Conservation (phyloP, 1,139 yeast species). For the Chernovozyma aurita region DNA sequence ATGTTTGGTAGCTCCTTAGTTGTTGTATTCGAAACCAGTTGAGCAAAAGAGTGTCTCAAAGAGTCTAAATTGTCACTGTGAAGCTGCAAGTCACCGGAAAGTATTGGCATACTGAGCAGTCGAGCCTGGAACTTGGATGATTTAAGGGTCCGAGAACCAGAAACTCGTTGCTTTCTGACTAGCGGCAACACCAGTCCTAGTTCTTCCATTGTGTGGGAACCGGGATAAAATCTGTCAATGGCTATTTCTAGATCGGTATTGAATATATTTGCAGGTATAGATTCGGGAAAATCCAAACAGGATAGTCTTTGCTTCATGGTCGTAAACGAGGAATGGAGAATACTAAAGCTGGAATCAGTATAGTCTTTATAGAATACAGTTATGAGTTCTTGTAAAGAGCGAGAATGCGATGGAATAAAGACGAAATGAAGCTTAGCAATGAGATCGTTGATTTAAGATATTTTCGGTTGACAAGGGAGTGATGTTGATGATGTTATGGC, state of each 20-base stretch:
- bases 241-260: slow-evolving; percentile 27
- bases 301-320: slow-evolving; percentile 20
- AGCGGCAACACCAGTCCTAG: slow-evolving; percentile 30
- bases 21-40: too few relatives aligned
- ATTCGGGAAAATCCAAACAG: slow-evolving; percentile 20
- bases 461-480: too few relatives aligned
- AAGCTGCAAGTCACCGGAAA: too few relatives aligned
- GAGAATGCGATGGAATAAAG: too few relatives aligned
- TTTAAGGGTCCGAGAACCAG: not conserved
- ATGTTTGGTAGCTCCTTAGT: not conserved
- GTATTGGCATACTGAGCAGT: slow-evolving; percentile 4
- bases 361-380: too few relatives aligned
- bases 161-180: slow-evolving; percentile 5
- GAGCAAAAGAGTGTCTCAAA: too few relatives aligned
- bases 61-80: too few relatives aligned
- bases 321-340: not conserved
- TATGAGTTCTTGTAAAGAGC: too few relatives aligned
- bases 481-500: too few relatives aligned
- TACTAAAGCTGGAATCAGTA: too few relatives aligned
- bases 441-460: too few relatives aligned
- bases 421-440: too few relatives aligned
- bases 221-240: slow-evolving; percentile 26
- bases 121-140: slow-evolving; percentile 1
- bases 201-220: slow-evolving; percentile 21
- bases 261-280: slow-evolving; percentile 19